Base-by-base conservation (phyloP, 192 early-diverging fungal species). In the Chytriomyces confervae region DNA sequence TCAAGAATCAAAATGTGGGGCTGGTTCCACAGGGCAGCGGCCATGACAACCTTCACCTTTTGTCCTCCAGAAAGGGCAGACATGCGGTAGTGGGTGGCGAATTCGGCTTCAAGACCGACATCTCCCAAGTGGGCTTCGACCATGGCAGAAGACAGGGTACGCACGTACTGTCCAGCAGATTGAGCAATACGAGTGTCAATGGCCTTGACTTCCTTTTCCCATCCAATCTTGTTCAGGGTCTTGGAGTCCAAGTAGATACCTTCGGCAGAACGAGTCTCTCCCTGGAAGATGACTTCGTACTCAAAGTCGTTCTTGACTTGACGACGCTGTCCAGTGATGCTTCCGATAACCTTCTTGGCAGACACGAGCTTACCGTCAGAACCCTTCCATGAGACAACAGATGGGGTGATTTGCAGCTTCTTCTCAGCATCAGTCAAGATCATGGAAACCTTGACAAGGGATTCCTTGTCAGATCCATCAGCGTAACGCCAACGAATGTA, bases 1-100 rank as follows among this genome's bases (percentile, higher is more conserved):
- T 95, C 93, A 47, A 95, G 80, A 43, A 95, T 90, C 49, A 95
- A 80, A 86, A 95, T 93, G 77, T 95, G 94, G 61, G 91, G 92
- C 84, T 92, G 89, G 80, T 91, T 89, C 93, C 94, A 94, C 92
- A 95, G 93, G 48, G 91, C 91, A 29, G 91, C 93, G 60, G 86
- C 93, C 77, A 95, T 90, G 36, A 95, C 94, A 51, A 94, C 92
- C 86, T 95, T 95, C 71, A 95, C 93, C 78, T 93, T 95, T 83
- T 93, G 94, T 66, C 93, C 93, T 50, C 91, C 93, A 60, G 91
- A 93, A n/a, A 94, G 86, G 63, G 89, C 89, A 72, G 86, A 84
- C 67, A 94, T 93, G 78, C 90, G 87, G 77, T 88, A 88, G 82
- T 93, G 92, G 64, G 91, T 89, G 47, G 89, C 91, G 82, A 94